Base-by-base conservation (phyloP, 768 basidiomycete genomes). In the Agaricus blazei region DNA sequence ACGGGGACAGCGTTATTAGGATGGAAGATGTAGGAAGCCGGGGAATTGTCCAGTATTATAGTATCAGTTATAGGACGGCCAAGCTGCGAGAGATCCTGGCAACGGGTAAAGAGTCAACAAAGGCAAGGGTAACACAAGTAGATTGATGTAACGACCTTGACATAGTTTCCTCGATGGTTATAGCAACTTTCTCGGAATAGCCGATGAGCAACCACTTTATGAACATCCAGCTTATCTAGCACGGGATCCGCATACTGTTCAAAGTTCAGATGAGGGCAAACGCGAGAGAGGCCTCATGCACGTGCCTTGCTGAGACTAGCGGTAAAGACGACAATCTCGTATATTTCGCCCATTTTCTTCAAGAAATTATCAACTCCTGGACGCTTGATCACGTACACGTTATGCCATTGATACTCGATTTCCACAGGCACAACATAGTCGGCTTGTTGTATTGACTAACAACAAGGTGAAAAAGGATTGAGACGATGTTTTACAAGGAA, bases 401-500 rank as follows among this genome's bases (percentile, higher is more conserved):
- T 98, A 69, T 99, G 97, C 82, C 89, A 91, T 66, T 97, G 90
- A 61, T 91, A 94, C 67, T 99, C 97, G 59, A 99, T 99, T 72
- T 98, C 97, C 26, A 99, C 97, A 4, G 97, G 97, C 3, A 99
- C 96, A 59, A 98, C 92, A 70, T 93, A 99, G 75, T 99, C 97
- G 29, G 96, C 94, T 64, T 93, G 90, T 60, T 80, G 81, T 63
- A 98, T 92, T 52, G 94, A 90, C 95, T 98, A 67, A 12, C 58
- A 27, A 34, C 47, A 48, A 40, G 31, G 53, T 62, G 51, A 60
- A 49, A 60, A 58, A 48, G 19, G 31, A 24, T 23, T 41, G 11
- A 38, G 45, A 26, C 42, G 58, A 51, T n/a, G 42, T 52, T 14
- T 19, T 19, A 19, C 19, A 38, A 26, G 11, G 50, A 24, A 31